These are phyloP conservation scores for Xylaria curta DNA, from an alignment of 495 filamentous ascomycete genomes.

Conservation along the genomic window DNA sequence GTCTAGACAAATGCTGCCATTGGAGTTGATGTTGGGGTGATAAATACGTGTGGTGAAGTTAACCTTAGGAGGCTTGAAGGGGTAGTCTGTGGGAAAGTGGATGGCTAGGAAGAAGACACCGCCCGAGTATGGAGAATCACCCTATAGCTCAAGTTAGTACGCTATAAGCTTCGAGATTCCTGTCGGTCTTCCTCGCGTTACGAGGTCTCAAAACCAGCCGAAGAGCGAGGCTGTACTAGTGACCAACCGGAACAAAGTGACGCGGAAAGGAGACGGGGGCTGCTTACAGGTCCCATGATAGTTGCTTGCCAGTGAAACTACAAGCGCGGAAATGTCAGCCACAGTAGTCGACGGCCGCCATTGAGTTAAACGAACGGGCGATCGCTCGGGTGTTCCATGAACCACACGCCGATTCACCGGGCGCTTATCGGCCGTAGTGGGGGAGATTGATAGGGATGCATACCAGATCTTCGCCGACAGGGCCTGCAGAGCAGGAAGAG, in stretches of 20 bases:
- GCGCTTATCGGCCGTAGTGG: constrained; percentile 30
- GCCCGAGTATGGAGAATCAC: constrained; percentile 94
- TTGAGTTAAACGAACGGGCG: not conserved
- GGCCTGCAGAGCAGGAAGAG: constrained; percentile 97
- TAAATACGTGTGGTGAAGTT: constrained; percentile 99
- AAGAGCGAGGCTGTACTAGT: not conserved
- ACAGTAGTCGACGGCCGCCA: constrained; percentile 18
- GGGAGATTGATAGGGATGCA: constrained; percentile 46
- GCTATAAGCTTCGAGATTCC: not conserved
- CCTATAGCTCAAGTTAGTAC: constrained; percentile 56
- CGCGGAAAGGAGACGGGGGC: constrained; percentile 3
- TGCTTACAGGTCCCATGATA: constrained; percentile 98
- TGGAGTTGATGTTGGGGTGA: constrained; percentile 99
- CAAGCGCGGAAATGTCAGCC: constrained; percentile 42
- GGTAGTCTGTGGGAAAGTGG: constrained; percentile 99
- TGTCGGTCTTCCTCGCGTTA: not conserved
- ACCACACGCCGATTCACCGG: constrained; percentile 11
- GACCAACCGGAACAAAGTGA: not conserved
- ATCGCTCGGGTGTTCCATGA: not conserved
- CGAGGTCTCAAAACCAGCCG: not conserved
- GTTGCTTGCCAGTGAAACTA: constrained; percentile 99
- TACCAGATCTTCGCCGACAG: constrained; percentile 97
- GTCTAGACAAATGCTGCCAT: constrained; percentile 98
- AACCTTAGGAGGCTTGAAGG: constrained; percentile 99
- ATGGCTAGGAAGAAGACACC: constrained; percentile 99